Percentiles rank a stretch among this genome's conserved stretches.
These are phyloP conservation scores for Aureobasidium namibiae DNA, from an alignment of 2,329 filamentous ascomycete species.

Conservation along the genomic window DNA sequence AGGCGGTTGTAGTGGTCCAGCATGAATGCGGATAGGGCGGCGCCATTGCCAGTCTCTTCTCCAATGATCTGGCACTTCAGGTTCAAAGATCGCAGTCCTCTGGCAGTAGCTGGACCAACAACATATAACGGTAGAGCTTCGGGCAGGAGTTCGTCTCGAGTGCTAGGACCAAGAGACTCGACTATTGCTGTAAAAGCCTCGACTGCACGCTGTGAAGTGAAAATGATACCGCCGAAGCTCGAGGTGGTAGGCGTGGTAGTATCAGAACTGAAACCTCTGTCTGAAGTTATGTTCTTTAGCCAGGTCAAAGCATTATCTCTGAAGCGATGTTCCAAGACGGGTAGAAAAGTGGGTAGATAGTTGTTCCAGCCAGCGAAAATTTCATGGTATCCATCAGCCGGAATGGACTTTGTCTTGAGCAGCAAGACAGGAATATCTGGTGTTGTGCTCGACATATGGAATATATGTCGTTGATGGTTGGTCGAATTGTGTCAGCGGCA, in stretches of 20 bases:
- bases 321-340: constrained; percentile 66
- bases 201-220: constrained; percentile 76
- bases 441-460: constrained; percentile 2
- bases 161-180: constrained; percentile 36
- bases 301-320: constrained; percentile 49
- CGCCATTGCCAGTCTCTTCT: constrained; percentile 76
- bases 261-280: constrained; percentile 29
- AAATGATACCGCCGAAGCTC: constrained; percentile 67
- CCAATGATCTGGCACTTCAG: constrained; percentile 58
- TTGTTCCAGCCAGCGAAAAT: constrained; percentile 43
- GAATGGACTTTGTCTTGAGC: constrained; percentile 68
- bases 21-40: constrained; percentile 69
- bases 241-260: constrained; percentile 22
- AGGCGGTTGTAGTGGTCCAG: constrained; percentile 61
- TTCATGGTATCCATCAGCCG: constrained; percentile 64
- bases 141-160: constrained; percentile 32
- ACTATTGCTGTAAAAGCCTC: constrained; percentile 65
- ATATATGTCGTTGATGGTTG: background rate
- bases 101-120: constrained; percentile 72
- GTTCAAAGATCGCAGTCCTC: constrained; percentile 54
- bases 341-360: constrained; percentile 63
- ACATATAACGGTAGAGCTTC: constrained; percentile 60
- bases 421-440: constrained; percentile 52
- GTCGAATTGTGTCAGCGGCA: constrained; percentile 4
- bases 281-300: constrained; percentile 45